Evolutionary conservation across 2,329 filamentous ascomycete genomes (phyloP).

Genomic region (Ceratocystis cubensis): DNA sequence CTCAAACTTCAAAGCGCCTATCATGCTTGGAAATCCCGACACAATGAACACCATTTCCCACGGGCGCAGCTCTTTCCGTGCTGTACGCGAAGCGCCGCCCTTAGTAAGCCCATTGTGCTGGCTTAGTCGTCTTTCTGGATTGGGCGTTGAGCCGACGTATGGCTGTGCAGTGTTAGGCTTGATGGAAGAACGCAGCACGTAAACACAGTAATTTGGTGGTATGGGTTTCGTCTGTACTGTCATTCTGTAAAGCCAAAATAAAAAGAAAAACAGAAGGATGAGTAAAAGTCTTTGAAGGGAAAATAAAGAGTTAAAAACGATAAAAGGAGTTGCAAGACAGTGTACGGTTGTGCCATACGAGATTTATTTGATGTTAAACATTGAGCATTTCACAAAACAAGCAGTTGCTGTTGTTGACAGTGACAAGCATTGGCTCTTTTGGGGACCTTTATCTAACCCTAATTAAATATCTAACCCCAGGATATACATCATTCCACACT

Average conservation of each 20-base stretch:
- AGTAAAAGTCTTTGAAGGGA: neutral
- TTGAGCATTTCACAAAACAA: neutral
- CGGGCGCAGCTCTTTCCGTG: slow-evolving; percentile 54
- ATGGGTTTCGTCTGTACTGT: slow-evolving; percentile 44
- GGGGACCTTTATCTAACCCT: slow-evolving; percentile 11
- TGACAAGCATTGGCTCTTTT: neutral
- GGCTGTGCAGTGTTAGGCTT: slow-evolving; percentile 46
- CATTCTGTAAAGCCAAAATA: slow-evolving; percentile 27
- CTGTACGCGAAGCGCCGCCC: slow-evolving; percentile 71
- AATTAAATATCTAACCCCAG: slow-evolving; percentile 9
- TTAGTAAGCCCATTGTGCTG: slow-evolving; percentile 82
- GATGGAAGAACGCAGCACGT: slow-evolving; percentile 74
- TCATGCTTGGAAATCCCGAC: slow-evolving; percentile 74
- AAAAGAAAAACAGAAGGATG: neutral
- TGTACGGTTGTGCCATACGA: neutral
- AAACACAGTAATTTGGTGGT: slow-evolving; percentile 85
- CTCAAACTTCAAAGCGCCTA: slow-evolving; percentile 90
- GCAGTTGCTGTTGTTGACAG: neutral
- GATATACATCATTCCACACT: slow-evolving; percentile 12
- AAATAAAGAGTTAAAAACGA: too few species aligned
- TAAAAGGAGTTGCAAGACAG: neutral
- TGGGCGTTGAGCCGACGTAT: slow-evolving; percentile 86
- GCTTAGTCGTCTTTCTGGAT: slow-evolving; percentile 68
- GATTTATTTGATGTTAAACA: neutral
- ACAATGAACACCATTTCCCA: slow-evolving; percentile 88